Evolutionary conservation across 2,329 filamentous ascomycete species (phyloP), one percentile per base, ranked within the genome.

Genomic region (Alternaria arbusti): DNA sequence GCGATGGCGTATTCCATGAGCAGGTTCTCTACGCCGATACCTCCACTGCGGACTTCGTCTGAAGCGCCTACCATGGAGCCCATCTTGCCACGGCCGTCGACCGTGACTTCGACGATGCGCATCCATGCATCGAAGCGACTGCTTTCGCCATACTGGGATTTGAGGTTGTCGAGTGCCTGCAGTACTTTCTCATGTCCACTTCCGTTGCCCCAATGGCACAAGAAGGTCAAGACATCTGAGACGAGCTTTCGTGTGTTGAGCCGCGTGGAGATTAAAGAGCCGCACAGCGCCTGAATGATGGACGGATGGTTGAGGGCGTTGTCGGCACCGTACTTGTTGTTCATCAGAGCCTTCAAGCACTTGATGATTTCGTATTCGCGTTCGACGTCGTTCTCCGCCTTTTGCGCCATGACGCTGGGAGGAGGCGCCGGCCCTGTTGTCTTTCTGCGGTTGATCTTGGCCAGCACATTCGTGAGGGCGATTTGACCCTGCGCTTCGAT

Each of bases 1-100:
- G 95, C 93, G 52, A 98, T 93, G 43, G 94, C 95, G 77, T 99
- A 99, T 86, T 99, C 96, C 96, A 99, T 98, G 57, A 99, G 87
- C 74, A 97, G 85, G 81, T 98, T 98, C 86, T 99, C 96, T 90
- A 98, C 97, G 79, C 96, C 96, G 75, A 97, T 96, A 68, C 96
- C 96, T 69, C 96, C 96, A 74, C 92, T 97, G 71, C 96, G 91
- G 63, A 97, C 90, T 83, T 99, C 96, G 75, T 98, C 96, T 75
- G 94, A 97, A 30, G 96, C 96, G 69, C 96, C 96, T 26, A 99
- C 96, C 72, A 98, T 85, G 82, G 94, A 97, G 73, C 96, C 96
- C 94, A 99, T 97, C 86, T 98, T 99, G 73, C 96, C 96, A 75
- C 96, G 91, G 43, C 96, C 96, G 80, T 98, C 96, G 68, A 97